Percentiles rank a stretch among this genome's conserved stretches.
phyloP scores from a whole-genome alignment of 768 basidiomycete genomes.

The Wakefieldia striispora region DNA sequence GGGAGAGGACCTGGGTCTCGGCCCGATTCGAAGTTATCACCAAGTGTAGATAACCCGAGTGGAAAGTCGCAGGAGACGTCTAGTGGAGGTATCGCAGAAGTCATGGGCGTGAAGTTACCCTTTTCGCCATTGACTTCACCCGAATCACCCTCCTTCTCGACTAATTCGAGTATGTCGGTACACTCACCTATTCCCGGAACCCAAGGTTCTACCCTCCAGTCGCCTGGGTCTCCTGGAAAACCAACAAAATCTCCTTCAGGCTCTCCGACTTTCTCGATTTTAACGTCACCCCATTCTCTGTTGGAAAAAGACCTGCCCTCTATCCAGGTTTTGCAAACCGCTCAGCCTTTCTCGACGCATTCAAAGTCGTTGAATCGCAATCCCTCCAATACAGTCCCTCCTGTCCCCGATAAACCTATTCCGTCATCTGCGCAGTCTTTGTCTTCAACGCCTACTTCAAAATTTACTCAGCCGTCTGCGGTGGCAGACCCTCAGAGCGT shows the following conservation, averaged over 20 bases:
- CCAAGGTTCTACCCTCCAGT: conserved; percentile 14
- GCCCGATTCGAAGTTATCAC: conserved; percentile 40
- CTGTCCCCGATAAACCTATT: conserved; percentile 26
- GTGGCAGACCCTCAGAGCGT: conserved; percentile 36
- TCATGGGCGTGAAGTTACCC: conserved; percentile 31
- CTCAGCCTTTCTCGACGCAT: conserved; percentile 8
- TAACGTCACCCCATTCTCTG: conserved; percentile 37
- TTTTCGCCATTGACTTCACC: conserved; percentile 31
- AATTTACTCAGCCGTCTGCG: conserved; percentile 17
- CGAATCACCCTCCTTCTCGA: conserved; percentile 32
- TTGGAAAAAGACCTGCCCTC: conserved; percentile 34
- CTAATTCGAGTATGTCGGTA: conserved; percentile 27
- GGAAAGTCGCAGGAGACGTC: conserved; percentile 22
- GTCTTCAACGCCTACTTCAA: conserved; percentile 28
- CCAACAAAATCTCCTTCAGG: conserved; percentile 21
- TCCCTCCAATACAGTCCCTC: conserved; percentile 20
- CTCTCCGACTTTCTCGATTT: conserved; percentile 29
- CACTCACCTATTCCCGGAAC: conserved; percentile 15
- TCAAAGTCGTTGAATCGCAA: conserved; percentile 15
- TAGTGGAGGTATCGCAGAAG: conserved; percentile 17
- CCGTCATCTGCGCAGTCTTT: conserved; percentile 16
- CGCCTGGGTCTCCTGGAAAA: conserved; percentile 16
- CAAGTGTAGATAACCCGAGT: conserved; percentile 20
- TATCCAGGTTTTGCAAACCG: conserved; percentile 29
- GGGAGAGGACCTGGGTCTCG: conserved; percentile 30